These are phyloP conservation scores for Cladosporium sp. DNA, from an alignment of 2,329 filamentous ascomycete genomes.

Conservation along the genomic window DNA sequence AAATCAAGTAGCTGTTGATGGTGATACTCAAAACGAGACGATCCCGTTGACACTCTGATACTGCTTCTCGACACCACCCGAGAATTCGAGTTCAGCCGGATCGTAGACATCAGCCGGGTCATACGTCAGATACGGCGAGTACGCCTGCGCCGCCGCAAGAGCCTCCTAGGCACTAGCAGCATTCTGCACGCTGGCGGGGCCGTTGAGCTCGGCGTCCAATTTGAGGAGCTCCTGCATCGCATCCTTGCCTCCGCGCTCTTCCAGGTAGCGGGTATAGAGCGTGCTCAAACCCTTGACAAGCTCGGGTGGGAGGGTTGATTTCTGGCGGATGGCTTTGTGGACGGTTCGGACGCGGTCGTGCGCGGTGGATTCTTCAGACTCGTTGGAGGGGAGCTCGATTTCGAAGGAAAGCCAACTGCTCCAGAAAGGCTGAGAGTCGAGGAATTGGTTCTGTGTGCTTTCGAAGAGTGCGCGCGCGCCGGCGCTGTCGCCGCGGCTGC, in stretches of 20 bases:
- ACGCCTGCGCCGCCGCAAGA: too few relatives aligned
- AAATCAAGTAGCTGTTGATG: too few relatives aligned
- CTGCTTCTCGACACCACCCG: too few relatives aligned
- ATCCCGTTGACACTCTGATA: too few relatives aligned
- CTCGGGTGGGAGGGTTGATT: constrained; percentile 63
- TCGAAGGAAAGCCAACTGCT: constrained; percentile 85
- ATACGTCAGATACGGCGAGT: too few relatives aligned
- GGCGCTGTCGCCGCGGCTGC: constrained; percentile 68
- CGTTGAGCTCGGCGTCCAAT: constrained; percentile 83
- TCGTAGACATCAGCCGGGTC: too few relatives aligned
- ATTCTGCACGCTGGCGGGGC: constrained; percentile 40
- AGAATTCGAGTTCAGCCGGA: not conserved
- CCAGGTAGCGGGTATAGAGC: constrained; percentile 76
- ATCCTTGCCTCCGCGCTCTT: constrained; percentile 76
- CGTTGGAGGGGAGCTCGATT: constrained; percentile 70
- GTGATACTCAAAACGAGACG: too few relatives aligned
- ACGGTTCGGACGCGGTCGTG: constrained; percentile 76
- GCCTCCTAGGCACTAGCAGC: not conserved
- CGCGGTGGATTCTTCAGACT: constrained; percentile 60
- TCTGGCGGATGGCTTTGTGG: constrained; percentile 64
- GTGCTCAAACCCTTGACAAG: constrained; percentile 72
- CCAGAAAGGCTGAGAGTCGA: constrained; percentile 87
- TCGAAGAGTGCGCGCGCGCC: constrained; percentile 81
- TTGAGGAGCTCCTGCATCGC: constrained; percentile 81
- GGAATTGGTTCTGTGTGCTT: constrained; percentile 78